Evolutionary conservation across 345 rosid genomes (phyloP).

Genomic region (Raphanus sativus): DNA sequence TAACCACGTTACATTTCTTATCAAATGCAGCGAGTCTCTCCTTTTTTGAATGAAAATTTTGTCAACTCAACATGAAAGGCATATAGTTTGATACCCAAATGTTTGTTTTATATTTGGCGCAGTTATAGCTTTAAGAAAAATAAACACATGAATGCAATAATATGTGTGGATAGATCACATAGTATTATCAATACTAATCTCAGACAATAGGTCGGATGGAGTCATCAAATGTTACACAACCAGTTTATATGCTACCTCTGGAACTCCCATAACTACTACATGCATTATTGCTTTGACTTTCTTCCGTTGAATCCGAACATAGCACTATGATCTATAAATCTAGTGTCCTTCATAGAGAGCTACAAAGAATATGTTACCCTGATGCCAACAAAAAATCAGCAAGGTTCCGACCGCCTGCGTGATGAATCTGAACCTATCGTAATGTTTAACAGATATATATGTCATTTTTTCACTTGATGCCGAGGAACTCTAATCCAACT

Average conservation of each 20-base stretch:
- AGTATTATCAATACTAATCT: neutral
- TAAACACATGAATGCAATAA: neutral
- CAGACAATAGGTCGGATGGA: slow-evolving; percentile 54
- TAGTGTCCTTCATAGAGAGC: neutral
- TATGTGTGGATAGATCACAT: neutral
- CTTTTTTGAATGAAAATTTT: neutral
- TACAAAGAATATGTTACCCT: slow-evolving; percentile 20
- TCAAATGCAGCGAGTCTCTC: neutral
- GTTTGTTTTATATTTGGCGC: neutral
- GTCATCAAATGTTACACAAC: slow-evolving; percentile 4
- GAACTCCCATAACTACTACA: slow-evolving; percentile 18
- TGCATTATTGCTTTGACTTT: slow-evolving; percentile 38
- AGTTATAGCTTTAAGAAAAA: neutral
- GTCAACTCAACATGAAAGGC: slow-evolving; percentile 3
- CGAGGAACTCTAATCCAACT: slow-evolving; percentile 66
- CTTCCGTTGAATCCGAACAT: slow-evolving; percentile 16
- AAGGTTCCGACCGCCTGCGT: slow-evolving; percentile 2
- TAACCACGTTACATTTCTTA: slow-evolving; percentile 5
- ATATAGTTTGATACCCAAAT: neutral
- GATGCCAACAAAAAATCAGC: neutral
- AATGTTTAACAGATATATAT: neutral
- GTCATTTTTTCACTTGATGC: slow-evolving; percentile 43
- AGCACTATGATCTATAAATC: neutral
- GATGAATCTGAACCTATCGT: neutral
- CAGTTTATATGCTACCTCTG: neutral